phyloP scores from a whole-genome alignment of 805 yeast genomes.

The Saccharomycopsis sp. region DNA sequence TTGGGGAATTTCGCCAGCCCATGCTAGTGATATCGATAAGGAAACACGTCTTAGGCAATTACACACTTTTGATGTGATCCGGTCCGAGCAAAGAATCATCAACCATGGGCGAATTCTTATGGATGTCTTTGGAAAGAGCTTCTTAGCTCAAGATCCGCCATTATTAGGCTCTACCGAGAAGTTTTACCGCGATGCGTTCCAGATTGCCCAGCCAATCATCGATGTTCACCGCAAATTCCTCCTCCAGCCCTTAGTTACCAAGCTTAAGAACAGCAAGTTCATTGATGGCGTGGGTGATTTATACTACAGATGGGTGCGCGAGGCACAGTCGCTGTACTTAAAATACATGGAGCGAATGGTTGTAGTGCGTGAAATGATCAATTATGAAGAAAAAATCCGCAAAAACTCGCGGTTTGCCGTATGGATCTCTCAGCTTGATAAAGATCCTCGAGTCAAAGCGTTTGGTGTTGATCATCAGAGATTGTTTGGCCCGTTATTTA shows the following conservation, averaged over 20 bases:
- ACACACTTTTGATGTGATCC: constrained; percentile 66
- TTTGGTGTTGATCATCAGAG: constrained; percentile 45
- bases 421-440: constrained; percentile 52
- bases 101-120: constrained; percentile 61
- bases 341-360: constrained; percentile 58
- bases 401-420: constrained; percentile 40
- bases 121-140: constrained; percentile 45
- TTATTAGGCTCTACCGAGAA: constrained; percentile 44
- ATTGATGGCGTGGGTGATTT: constrained; percentile 58
- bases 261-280: constrained; percentile 61
- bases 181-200: constrained; percentile 54
- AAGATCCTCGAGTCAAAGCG: constrained; percentile 37
- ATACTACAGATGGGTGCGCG: constrained; percentile 56
- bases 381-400: constrained; percentile 36
- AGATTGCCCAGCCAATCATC: constrained; percentile 49
- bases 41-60: constrained; percentile 61
- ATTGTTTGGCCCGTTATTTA: constrained; percentile 50
- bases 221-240: constrained; percentile 47
- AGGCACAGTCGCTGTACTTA: constrained; percentile 48
- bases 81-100: constrained; percentile 64
- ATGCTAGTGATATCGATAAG: constrained; percentile 43
- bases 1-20: constrained; percentile 55
- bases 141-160: constrained; percentile 34
- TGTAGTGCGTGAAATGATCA: constrained; percentile 49
- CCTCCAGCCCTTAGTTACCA: constrained; percentile 50